phyloP scores from a whole-genome alignment of 352 stramenopile species.

The Aphanomyces stellatus region DNA sequence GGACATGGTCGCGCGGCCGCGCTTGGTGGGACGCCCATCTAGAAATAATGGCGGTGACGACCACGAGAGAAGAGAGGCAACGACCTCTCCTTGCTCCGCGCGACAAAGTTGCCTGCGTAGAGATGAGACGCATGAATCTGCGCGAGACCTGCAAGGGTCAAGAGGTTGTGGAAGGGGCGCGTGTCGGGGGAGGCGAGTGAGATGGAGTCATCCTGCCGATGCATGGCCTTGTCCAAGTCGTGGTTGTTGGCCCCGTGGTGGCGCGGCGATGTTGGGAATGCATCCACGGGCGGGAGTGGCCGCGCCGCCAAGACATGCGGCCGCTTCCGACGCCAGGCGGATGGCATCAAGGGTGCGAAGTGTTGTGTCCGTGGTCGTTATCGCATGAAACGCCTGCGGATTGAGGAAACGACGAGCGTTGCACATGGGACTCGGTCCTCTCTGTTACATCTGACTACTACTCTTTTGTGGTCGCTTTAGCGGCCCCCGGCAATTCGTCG shows the following conservation, averaged over 20 bases:
- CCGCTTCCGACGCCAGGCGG: not conserved
- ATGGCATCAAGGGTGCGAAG: too few relatives aligned
- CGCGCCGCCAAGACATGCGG: not conserved
- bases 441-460: too few relatives aligned
- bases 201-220: not conserved
- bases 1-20: not conserved
- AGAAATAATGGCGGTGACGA: not conserved
- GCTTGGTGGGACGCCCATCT: not conserved
- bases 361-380: too few relatives aligned
- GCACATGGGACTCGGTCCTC: too few relatives aligned
- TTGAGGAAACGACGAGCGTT: too few relatives aligned
- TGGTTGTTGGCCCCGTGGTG: not conserved
- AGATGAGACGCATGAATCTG: not conserved
- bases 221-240: not conserved
- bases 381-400: too few relatives aligned
- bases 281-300: too few relatives aligned
- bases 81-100: conserved; percentile 2
- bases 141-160: not conserved
- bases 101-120: not conserved
- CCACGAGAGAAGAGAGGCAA: not conserved
- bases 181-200: not conserved
- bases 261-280: not conserved
- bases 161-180: conserved; percentile 1
- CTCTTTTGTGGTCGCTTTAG: too few relatives aligned
- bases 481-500: too few relatives aligned